Evolutionary conservation across 257 asterid genomes (phyloP).

Genomic region (Lantana camara): DNA sequence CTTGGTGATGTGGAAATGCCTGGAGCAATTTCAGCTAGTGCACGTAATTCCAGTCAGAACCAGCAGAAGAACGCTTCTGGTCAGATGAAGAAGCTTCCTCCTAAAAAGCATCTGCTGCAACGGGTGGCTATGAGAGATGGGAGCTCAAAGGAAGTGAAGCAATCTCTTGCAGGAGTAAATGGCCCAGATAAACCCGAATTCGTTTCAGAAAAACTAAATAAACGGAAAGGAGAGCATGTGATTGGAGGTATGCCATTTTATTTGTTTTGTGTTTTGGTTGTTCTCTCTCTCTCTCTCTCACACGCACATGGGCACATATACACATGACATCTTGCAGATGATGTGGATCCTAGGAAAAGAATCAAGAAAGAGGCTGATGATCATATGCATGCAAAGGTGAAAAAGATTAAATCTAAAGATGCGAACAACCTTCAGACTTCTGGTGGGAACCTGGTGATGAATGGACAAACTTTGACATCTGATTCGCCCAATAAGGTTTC

Average conservation of each 20-base stretch:
- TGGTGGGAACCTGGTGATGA: slow-evolving; percentile 34
- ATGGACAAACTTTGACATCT: slow-evolving; percentile 29
- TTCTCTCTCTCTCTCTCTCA: slow-evolving; percentile 28
- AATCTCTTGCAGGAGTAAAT: slow-evolving; percentile 41
- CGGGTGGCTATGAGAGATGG: slow-evolving; percentile 40
- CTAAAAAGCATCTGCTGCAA: slow-evolving; percentile 40
- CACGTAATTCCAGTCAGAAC: slow-evolving; percentile 32
- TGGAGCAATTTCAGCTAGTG: slow-evolving; percentile 48
- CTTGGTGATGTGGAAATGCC: slow-evolving; percentile 37
- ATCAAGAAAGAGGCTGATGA: slow-evolving; percentile 49
- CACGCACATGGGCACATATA: too few relatives aligned
- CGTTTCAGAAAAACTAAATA: slow-evolving; percentile 39
- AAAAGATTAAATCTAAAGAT: slow-evolving; percentile 45
- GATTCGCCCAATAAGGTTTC: slow-evolving; percentile 40
- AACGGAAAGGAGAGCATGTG: slow-evolving; percentile 51
- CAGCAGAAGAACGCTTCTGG: slow-evolving; percentile 35
- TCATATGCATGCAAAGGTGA: slow-evolving; percentile 40
- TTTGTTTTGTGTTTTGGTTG: slow-evolving; percentile 23
- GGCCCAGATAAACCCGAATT: slow-evolving; percentile 35
- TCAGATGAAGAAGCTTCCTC: slow-evolving; percentile 49
- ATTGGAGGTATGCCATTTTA: slow-evolving; percentile 52
- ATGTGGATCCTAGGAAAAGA: slow-evolving; percentile 54
- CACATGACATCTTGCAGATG: slow-evolving; percentile 57
- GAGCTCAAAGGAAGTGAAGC: slow-evolving; percentile 53
- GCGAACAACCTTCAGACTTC: slow-evolving; percentile 38